Evolutionary conservation across 2,329 filamentous ascomycete genomes (phyloP).

Genomic region (Leptographium galeiforme): DNA sequence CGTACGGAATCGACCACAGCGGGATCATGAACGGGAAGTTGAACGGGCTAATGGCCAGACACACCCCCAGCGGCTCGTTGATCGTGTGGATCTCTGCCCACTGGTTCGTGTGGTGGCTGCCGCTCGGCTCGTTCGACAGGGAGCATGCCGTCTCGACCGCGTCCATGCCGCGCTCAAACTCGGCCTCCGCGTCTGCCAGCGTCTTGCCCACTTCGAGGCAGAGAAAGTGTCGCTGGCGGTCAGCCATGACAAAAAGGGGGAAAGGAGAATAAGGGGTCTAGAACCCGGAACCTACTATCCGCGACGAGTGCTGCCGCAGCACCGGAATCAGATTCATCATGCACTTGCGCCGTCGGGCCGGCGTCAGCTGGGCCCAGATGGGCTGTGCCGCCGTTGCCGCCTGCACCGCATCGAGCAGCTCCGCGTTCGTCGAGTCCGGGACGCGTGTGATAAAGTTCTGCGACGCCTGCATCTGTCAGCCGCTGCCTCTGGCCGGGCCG

Average conservation of each 20-base stretch:
- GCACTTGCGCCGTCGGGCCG: slow-evolving; percentile 64
- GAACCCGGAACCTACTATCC: slow-evolving; percentile 44
- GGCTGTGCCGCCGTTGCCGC: slow-evolving; percentile 65
- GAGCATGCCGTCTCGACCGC: slow-evolving; percentile 72
- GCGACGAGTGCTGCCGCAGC: slow-evolving; percentile 74
- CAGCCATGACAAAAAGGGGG: background rate
- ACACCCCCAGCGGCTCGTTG: slow-evolving; percentile 50
- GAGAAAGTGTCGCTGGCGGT: slow-evolving; percentile 39
- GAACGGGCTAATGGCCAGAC: slow-evolving; percentile 22
- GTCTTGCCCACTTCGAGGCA: slow-evolving; percentile 82
- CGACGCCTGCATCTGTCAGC: slow-evolving; percentile 37
- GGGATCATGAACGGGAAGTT: slow-evolving; percentile 85
- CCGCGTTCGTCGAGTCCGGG: slow-evolving; percentile 66
- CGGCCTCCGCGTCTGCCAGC: slow-evolving; percentile 66
- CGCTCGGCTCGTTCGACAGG: slow-evolving; percentile 69
- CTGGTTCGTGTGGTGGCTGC: slow-evolving; percentile 60
- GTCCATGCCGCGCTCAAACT: slow-evolving; percentile 69
- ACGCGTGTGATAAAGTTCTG: slow-evolving; percentile 75
- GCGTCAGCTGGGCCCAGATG: slow-evolving; percentile 55
- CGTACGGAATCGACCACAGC: slow-evolving; percentile 77
- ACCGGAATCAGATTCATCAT: slow-evolving; percentile 75
- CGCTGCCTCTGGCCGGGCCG: too few relatives aligned
- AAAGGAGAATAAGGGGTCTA: too few relatives aligned
- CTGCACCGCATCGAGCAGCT: slow-evolving; percentile 64
- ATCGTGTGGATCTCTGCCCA: slow-evolving; percentile 82